Percentiles rank a stretch among this genome's conserved stretches.
These are phyloP conservation scores for Saccharomyces pastorianus DNA, from an alignment of 1,139 yeast genomes.

Conservation along the genomic window DNA sequence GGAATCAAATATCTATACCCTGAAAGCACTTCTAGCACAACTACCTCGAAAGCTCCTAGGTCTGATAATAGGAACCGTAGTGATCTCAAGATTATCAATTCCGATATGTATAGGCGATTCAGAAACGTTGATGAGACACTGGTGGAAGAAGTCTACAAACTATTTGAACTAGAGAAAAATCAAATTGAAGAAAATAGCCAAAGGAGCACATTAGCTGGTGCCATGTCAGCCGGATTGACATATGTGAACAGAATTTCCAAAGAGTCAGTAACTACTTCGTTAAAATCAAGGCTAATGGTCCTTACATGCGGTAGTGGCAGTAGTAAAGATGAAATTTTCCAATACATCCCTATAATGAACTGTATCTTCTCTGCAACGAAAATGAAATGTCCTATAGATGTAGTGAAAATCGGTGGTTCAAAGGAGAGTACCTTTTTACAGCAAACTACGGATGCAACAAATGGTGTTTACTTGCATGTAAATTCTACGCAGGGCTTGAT, in stretches of 20 bases:
- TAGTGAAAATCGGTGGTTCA: constrained; percentile 63
- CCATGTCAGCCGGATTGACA: constrained; percentile 57
- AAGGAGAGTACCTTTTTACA: constrained; percentile 76
- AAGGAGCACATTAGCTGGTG: constrained; percentile 61
- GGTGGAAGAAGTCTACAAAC: constrained; percentile 48
- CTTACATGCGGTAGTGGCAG: constrained; percentile 47
- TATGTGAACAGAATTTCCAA: constrained; percentile 65
- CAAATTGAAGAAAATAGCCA: constrained; percentile 20
- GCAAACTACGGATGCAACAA: constrained; percentile 93
- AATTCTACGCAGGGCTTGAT: constrained; percentile 71
- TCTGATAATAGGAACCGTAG: constrained; percentile 18
- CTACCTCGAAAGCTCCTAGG: constrained; percentile 5
- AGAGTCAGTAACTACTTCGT: constrained; percentile 39
- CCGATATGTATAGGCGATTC: constrained; percentile 79
- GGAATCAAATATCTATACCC: constrained; percentile 76
- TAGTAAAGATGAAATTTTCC: constrained; percentile 68
- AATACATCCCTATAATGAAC: constrained; percentile 92
- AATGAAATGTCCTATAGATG: constrained; percentile 82
- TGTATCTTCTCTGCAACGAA: constrained; percentile 94
- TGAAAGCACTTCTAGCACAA: constrained; percentile 13
- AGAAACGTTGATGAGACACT: constrained; percentile 72
- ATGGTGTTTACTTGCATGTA: constrained; percentile 76
- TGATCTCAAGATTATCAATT: constrained; percentile 26
- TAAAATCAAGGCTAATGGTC: constrained; percentile 67
- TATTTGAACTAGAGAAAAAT: constrained; percentile 33